Evolutionary conservation across 2,329 filamentous ascomycete species (phyloP), one percentile per base, ranked within the genome.

Genomic region (Trichoderma hamatum): DNA sequence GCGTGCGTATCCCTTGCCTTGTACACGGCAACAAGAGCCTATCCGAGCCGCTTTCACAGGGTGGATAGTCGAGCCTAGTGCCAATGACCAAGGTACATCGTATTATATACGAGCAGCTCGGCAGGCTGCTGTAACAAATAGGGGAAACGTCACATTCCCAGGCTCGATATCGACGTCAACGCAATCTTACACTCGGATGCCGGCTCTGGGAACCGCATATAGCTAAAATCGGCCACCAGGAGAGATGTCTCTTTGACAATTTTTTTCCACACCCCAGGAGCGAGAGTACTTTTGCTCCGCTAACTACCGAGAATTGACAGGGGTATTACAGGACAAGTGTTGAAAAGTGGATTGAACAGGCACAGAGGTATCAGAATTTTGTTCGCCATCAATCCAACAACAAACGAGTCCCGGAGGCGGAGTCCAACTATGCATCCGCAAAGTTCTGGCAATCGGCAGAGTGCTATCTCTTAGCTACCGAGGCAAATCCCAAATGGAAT

Each of bases 181-280:
- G 62, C 49, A 63, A 63, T 54, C 60, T 54, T 63, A 63, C 46
- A 54, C 49, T 65, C 62, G 34, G 62, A 55, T 55, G 51, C 62
- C 62, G 62, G 62, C 24, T 55, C 34, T 43, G 62, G 62, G 26
- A 65, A 32, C 49, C 34, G 16, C 21, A 2, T 21, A 16, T 21
- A 16, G 51, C 51, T 54, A 28, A 52, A 43, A 32, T 55, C 51
- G 32, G 51, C 36, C 49, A 54, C 49, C 51, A 43, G 49, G 19
- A 64, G 61, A 64, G 14, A 19, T 14, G 32, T 55, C 32, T 54
- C 3, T 55, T 19, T 65, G 34, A 43, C 34, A 43, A 30, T 30
- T 30, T 5, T 36, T 43, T 62, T 51, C 16, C 28, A 24, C 28
- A 26, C 24, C 14, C 21, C 19, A 21, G 10, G 34, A 51, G 13